Evolutionary conservation across 805 yeast species (phyloP), one percentile per base, ranked within the genome.

Genomic region (Candida pseudofarinosa): DNA sequence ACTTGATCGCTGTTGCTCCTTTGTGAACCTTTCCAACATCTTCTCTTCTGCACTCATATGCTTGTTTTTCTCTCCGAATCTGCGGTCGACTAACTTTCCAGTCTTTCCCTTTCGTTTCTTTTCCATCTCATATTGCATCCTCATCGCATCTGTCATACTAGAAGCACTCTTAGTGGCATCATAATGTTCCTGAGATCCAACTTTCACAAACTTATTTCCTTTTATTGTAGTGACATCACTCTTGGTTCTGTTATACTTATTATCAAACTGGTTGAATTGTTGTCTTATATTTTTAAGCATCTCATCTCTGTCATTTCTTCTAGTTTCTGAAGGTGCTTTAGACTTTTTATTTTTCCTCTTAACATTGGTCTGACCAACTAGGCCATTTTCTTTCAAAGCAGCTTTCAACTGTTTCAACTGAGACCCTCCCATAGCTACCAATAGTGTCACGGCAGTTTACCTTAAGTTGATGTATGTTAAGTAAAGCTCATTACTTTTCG

Each of bases 11-110:
- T 88, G 95, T 59, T 86, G 76, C 68, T 91, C 98, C 43, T 83
- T 80, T 3, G 97, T 87, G 69, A 88, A 93, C 69, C 99, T 81
- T 58, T 85, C 96, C 65, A 93, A 77, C 96, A 89, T 89, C 62
- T 85, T 88, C 52, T 93, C 97, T 63, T 93, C 98, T 10, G 81
- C 81, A n/a, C 84, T 77, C 71, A 93, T 56, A 38, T 71, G 62
- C 38, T 54, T 52, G 62, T 88, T 83, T 49, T 78, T 77, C 58
- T 93, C 99, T 60, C 99, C 99, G 62, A 93, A 91, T 65, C 97
- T 80, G 51, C 89, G 76, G 69, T 93, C 99, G 2, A 80, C 62
- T 12, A 93, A 56, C 1, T 87, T 88, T 40, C 97, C 97, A 32
- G 74, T 80, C 59, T 77, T 85, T 51, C 87, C 85, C 54, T 81